Base-by-base conservation (phyloP, 768 basidiomycete species). In the Collybiopsis luxurians region DNA sequence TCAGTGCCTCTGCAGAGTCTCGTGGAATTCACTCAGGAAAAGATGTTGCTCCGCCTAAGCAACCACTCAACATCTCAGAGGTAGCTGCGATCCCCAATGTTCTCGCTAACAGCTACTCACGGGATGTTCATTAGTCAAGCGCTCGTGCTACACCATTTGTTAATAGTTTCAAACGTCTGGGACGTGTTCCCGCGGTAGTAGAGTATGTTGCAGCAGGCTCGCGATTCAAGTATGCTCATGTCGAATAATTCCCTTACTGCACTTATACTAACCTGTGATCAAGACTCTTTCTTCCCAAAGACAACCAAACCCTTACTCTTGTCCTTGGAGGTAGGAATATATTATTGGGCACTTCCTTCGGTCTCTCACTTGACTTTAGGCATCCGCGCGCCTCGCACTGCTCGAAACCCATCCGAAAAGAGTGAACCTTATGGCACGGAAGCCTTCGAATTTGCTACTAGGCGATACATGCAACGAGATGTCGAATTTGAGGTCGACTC, bases 161-260 rank as follows among this genome's bases (percentile, higher is more conserved):
- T 40, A 90, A 90, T 56, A 82, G 88, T 42, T 95, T 98, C 79
- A 98, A 97, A 73, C 87, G 96, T 27, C 75, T 85, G 50, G 95
- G 95, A 5, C 83, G 81, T 60, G 84, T 95, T 54, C 78, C 87
- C 1, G 97, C 90, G 9, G 75, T 96, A 10, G 92, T 98, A 17
- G 95, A 98, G 39, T 97, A 92, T 67, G 94, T 98, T 53, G 86
- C 95, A 40, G 84, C 93, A 34, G 96, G 95, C 26, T 97, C 95
- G 11, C 85, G 96, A 53, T 98, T 95, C 85, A 99, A 95, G 93
- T 92, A 56, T 30, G 75, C 69, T 19, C 27, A 50, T 21, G 11
- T 55, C 31, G 49, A 53, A 53, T 26, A 57, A 30, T 45, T 36
- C n/a, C 31, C 27, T 45, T 40, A 34, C 31, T n/a, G 4, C 34